These are phyloP conservation scores for Sporothrix protearum DNA, from an alignment of 2,329 filamentous ascomycete species.

Conservation along the genomic window DNA sequence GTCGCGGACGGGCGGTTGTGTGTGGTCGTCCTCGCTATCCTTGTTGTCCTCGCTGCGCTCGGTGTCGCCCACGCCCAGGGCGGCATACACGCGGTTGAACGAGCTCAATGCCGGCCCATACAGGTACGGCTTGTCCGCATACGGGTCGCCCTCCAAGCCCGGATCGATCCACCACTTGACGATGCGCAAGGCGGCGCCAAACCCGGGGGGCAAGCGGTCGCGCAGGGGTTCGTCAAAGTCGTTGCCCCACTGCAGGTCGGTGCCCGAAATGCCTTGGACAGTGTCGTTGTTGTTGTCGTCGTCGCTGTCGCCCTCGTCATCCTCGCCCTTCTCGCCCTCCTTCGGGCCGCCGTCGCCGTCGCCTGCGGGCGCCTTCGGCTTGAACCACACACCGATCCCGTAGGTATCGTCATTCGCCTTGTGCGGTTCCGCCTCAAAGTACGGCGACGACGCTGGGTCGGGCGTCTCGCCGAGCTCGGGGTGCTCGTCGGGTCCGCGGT, in stretches of 20 bases:
- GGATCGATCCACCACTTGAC: conserved; percentile 91
- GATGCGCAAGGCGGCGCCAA: conserved; percentile 77
- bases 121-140: conserved; percentile 79
- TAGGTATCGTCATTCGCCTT: conserved; percentile 70
- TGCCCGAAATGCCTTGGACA: conserved; percentile 52
- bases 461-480: background rate
- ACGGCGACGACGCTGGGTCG: conserved; percentile 66
- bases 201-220: conserved; percentile 79
- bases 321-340: no score
- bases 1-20: conserved; percentile 38
- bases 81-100: conserved; percentile 73
- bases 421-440: conserved; percentile 72
- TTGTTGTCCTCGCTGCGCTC: background rate
- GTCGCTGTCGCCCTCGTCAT: no score
- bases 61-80: conserved; percentile 37
- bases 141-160: conserved; percentile 82
- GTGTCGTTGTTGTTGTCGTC: background rate
- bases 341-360: no score
- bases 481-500: conserved; percentile 45
- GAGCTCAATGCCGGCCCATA: conserved; percentile 78
- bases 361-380: conserved; percentile 42
- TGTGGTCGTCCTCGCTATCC: conserved; percentile 24
- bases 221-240: conserved; percentile 91
- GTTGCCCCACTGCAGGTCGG: conserved; percentile 86
- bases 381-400: conserved; percentile 75